phyloP scores from a whole-genome alignment of 495 filamentous ascomycete species.

The Aspergillus campestris region DNA sequence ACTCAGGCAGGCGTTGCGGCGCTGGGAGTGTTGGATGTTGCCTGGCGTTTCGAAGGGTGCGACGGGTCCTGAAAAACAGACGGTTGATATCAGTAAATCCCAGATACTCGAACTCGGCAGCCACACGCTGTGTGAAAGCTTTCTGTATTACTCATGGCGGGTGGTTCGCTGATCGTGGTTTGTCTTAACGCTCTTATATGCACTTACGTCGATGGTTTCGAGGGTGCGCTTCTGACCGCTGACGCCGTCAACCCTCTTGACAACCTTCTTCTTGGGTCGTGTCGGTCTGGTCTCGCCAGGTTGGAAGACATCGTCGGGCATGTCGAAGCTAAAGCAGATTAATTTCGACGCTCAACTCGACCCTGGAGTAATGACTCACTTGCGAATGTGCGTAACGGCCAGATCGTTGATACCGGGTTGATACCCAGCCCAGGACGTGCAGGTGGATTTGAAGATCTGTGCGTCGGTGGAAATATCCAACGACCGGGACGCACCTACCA shows the following conservation, averaged over 20 bases:
- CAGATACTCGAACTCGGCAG: conserved; percentile 13
- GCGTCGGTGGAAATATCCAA: conserved; percentile 64
- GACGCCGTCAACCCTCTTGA: conserved; percentile 29
- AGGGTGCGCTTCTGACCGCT: conserved; percentile 35
- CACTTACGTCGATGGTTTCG: conserved; percentile 42
- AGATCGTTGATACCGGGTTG: conserved; percentile 56
- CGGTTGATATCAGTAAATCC: conserved; percentile 31
- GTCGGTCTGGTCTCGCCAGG: conserved; percentile 65
- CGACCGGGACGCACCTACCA: conserved; percentile 41
- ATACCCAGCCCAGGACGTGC: conserved; percentile 58
- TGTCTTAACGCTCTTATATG: conserved; percentile 18
- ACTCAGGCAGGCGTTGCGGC: conserved; percentile 31
- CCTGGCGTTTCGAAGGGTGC: conserved; percentile 33
- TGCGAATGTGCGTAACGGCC: conserved; percentile 65
- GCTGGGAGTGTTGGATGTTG: conserved; percentile 24
- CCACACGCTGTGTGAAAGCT: conserved; percentile 12
- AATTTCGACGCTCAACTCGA: background rate
- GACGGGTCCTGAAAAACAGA: conserved; percentile 19
- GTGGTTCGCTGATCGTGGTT: conserved; percentile 11
- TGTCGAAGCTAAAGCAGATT: conserved; percentile 53
- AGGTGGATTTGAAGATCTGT: conserved; percentile 62
- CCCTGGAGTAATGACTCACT: conserved; percentile 41
- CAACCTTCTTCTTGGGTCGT: conserved; percentile 54
- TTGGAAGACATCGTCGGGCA: conserved; percentile 85
- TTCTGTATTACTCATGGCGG: conserved; percentile 11